phyloP scores from a whole-genome alignment of 164 flowering plant genomes.

The Nelumbo lutea region DNA sequence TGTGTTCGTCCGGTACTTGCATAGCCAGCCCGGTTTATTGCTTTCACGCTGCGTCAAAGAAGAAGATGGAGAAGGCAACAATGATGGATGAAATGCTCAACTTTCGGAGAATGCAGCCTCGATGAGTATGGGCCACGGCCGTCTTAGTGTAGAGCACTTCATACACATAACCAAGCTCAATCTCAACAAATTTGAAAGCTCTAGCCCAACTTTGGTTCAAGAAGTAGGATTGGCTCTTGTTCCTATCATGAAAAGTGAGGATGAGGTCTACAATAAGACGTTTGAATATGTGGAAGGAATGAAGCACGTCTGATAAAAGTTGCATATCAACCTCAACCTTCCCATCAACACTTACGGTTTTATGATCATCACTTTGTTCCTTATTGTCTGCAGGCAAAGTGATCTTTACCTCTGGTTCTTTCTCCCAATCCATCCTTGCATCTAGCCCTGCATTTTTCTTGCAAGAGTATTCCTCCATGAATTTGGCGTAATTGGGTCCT shows the following conservation, averaged over 20 bases:
- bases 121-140: neutral
- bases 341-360: no score
- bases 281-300: conserved; percentile 18
- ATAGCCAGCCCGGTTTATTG: no score
- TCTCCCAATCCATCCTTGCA: neutral
- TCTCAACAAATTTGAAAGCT: conserved; percentile 25
- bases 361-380: no score
- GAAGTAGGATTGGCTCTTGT: conserved; percentile 16
- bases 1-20: no score
- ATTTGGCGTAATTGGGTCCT: conserved; percentile 19
- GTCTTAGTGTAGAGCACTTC: no score
- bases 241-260: conserved; percentile 19
- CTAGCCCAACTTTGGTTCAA: neutral
- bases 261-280: conserved; percentile 21
- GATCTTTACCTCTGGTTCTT: neutral
- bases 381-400: neutral
- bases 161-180: conserved; percentile 21
- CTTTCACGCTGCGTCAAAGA: no score
- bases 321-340: no score
- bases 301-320: conserved; percentile 1
- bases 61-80: neutral
- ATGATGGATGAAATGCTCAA: conserved; percentile 3
- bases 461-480: conserved; percentile 14
- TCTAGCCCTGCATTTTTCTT: conserved; percentile 10
- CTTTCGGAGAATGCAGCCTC: conserved; percentile 12